Evolutionary conservation across 75 land plant species (phyloP).

Genomic region (Selaginella moellendorffii): DNA sequence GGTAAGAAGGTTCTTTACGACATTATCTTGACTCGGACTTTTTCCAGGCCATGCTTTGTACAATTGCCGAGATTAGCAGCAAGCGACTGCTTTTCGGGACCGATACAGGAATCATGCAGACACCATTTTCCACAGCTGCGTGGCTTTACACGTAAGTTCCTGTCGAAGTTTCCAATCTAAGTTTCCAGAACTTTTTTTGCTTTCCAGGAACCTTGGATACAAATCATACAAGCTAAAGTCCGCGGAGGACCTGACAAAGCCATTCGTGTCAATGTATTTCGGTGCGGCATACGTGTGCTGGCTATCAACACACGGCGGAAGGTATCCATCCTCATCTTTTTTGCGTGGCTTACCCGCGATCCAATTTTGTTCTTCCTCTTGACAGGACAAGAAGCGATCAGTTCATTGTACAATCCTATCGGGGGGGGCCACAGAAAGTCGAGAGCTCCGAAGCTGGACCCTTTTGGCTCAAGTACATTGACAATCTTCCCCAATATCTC

Average conservation of each 20-base stretch:
- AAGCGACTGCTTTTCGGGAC: neutral
- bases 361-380: neutral
- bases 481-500: slow-evolving; percentile 12
- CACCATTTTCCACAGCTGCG: slow-evolving; percentile 10
- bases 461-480: slow-evolving; percentile 50
- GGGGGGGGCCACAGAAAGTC: slow-evolving; percentile 62
- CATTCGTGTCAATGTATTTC: slow-evolving; percentile 90
- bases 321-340: slow-evolving; percentile 30
- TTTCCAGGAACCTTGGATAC: slow-evolving; percentile 54
- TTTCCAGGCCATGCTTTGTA: slow-evolving; percentile 6
- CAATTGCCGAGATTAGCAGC: neutral
- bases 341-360: neutral
- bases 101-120: slow-evolving; percentile 9
- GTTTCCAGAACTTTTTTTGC: neutral
- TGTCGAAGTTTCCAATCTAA: neutral
- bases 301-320: slow-evolving; percentile 71
- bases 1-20: neutral
- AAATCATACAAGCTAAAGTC: slow-evolving; percentile 45
- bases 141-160: slow-evolving; percentile 7
- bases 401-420: slow-evolving; percentile 82
- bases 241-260: slow-evolving; percentile 61
- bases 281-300: slow-evolving; percentile 83
- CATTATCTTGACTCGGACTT: neutral
- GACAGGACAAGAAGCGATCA: slow-evolving; percentile 60
- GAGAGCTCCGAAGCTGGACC: slow-evolving; percentile 47